Base-by-base conservation (phyloP, 2,329 filamentous ascomycete genomes). In the Aspergillus carbonarius region DNA sequence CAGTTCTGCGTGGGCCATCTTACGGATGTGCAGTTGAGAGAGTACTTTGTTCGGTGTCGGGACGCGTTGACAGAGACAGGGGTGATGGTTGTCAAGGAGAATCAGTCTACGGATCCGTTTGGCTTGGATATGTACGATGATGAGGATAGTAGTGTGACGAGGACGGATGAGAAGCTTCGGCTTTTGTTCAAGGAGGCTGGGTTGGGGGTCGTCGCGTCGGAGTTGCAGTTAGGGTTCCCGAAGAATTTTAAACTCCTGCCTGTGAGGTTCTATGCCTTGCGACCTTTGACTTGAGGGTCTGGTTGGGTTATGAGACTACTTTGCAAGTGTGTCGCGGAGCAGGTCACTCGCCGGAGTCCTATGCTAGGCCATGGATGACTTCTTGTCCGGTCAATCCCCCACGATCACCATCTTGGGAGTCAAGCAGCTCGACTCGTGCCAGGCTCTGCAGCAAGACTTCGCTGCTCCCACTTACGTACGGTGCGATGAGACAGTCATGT, bases 1-100 rank as follows among this genome's bases (percentile, higher is more conserved):
- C 93, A 97, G 74, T 96, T 93, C 92, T 97, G 92, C 74, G 75
- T 93, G 7, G 89, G 91, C 23, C 89, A 97, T 73, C 78, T 96
- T 55, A 92, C 85, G 0, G 92, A 96, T 70, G 76, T 75, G 7
- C 86, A 96, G 72, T 72, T 97, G 4, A 79, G 89, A 1, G 78
- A 77, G 2, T 96, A 88, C 68, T 75, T 97, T 15, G 66, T 77
- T 57, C 80, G 85, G 25, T 90, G 90, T 71, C 82, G 81, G 49
- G 66, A 73, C 0, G 79, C 79, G 0, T 67, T 89, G 60, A 66
- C 72, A 49, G 55, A 73, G 17, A 70, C 63, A 10, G 79, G 79
- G 1, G 68, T 81, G 48, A 85, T 93, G 15, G 82, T 92, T 8
- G 80, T 93, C 56, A 95, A 95, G 78, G 93, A 97, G 79, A 97